Conservation (phyloP, 805 yeast species). For the Vanderwaltozyma verrucispora region DNA sequence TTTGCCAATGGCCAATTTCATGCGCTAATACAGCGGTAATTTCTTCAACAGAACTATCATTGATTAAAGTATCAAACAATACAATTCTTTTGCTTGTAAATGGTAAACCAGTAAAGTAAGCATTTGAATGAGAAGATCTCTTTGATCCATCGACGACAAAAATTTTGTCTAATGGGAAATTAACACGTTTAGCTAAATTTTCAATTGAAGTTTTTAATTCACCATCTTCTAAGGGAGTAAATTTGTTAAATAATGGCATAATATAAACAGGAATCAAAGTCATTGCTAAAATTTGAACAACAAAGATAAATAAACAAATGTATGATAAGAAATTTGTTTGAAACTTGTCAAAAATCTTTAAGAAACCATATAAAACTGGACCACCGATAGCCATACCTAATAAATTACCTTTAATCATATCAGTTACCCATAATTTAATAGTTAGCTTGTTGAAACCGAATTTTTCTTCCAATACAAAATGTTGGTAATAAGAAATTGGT, state of each 20-base stretch:
- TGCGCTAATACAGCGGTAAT: slow-evolving; percentile 96
- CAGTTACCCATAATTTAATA: slow-evolving; percentile 57
- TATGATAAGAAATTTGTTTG: slow-evolving; percentile 78
- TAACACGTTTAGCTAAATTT: slow-evolving; percentile 58
- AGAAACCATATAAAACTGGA: slow-evolving; percentile 63
- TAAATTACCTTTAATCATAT: slow-evolving; percentile 49
- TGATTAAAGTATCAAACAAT: slow-evolving; percentile 80
- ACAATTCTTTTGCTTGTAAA: slow-evolving; percentile 91
- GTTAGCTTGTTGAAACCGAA: slow-evolving; percentile 92
- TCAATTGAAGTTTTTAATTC: slow-evolving; percentile 77
- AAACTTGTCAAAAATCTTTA: slow-evolving; percentile 70
- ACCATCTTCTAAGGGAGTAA: slow-evolving; percentile 84
- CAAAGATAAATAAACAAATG: slow-evolving; percentile 59
- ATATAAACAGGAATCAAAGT: slow-evolving; percentile 76
- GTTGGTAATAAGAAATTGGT: slow-evolving; percentile 66
- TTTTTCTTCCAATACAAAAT: slow-evolving; percentile 84
- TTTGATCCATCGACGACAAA: slow-evolving; percentile 95
- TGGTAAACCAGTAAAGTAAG: slow-evolving; percentile 92
- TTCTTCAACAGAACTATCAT: slow-evolving; percentile 64
- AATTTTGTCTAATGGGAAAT: slow-evolving; percentile 79
- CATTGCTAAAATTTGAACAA: slow-evolving; percentile 62
- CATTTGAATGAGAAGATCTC: slow-evolving; percentile 93
- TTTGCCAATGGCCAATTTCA: slow-evolving; percentile 97
- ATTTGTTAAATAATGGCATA: slow-evolving; percentile 87
- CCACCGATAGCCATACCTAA: slow-evolving; percentile 53